phyloP scores from a whole-genome alignment of 345 rosid genomes.

The Aurinia saxatilis region DNA sequence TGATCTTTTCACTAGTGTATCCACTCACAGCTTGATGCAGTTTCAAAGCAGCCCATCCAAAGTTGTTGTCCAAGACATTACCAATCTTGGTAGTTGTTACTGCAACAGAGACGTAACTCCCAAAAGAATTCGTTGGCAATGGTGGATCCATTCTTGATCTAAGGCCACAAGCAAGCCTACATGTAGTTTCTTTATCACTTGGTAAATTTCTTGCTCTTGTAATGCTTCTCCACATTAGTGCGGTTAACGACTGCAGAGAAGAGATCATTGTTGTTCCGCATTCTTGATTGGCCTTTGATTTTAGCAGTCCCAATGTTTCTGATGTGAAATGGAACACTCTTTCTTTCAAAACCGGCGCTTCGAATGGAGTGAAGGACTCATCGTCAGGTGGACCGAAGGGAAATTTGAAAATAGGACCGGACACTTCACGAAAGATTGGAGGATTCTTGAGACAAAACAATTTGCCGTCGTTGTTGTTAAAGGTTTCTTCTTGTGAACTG shows the following conservation, averaged over 20 bases:
- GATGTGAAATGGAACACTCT: conserved; percentile 60
- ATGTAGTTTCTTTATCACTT: conserved; percentile 31
- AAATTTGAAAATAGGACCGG: conserved; percentile 31
- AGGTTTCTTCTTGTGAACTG: conserved; percentile 29
- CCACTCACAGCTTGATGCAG: conserved; percentile 43
- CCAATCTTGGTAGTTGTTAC: conserved; percentile 26
- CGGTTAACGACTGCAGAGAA: conserved; percentile 54
- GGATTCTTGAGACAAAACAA: conserved; percentile 53
- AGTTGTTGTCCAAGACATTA: conserved; percentile 35
- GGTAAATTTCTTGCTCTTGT: conserved; percentile 38
- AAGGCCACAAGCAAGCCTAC: conserved; percentile 37
- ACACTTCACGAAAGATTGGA: conserved; percentile 39
- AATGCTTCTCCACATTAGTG: conserved; percentile 51
- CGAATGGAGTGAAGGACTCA: conserved; percentile 25
- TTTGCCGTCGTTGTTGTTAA: too few relatives aligned
- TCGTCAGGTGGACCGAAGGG: conserved; percentile 34
- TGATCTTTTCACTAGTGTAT: conserved; percentile 30
- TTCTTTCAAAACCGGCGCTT: conserved; percentile 37
- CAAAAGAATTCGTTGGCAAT: conserved; percentile 42
- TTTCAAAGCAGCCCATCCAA: conserved; percentile 63
- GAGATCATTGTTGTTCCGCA: conserved; percentile 44
- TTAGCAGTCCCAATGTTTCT: conserved; percentile 40
- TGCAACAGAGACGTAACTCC: conserved; percentile 35
- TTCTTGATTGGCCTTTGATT: conserved; percentile 54
- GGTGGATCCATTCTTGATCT: conserved; percentile 53